Percentiles rank a stretch among this genome's conserved stretches.
Conservation (phyloP, 1,284 basidiomycete species). For the Apiotrichum gracile region DNA sequence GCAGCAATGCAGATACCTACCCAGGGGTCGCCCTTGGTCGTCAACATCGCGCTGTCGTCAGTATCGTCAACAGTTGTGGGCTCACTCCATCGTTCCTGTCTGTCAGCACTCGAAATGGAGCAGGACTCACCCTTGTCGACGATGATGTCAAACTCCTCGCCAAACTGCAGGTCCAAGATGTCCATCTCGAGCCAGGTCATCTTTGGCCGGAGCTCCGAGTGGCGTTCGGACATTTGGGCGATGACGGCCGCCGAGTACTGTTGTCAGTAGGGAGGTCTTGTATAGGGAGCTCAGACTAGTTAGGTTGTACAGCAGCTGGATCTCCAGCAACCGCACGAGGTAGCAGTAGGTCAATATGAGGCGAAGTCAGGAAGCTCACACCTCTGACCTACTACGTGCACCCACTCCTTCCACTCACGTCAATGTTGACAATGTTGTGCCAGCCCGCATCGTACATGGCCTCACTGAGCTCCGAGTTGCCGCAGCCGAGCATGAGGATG, state of each 20-base stretch:
- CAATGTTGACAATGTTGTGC: slow-evolving; percentile 73
- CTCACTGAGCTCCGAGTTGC: slow-evolving; percentile 65
- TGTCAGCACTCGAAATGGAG: not conserved
- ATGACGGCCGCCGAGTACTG: slow-evolving; percentile 78
- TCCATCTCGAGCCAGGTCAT: slow-evolving; percentile 92
- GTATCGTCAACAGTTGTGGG: not conserved
- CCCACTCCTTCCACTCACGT: no score
- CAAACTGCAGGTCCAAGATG: slow-evolving; percentile 66
- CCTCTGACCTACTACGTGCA: no score
- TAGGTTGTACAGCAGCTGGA: no score
- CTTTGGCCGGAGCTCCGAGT: slow-evolving; percentile 55
- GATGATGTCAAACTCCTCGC: slow-evolving; percentile 70
- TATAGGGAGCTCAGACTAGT: not conserved
- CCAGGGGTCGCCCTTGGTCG: slow-evolving; percentile 81
- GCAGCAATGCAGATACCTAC: slow-evolving; percentile 49
- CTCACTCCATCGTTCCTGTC: slow-evolving; percentile 71
- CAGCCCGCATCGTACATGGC: slow-evolving; percentile 85
- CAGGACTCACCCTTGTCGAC: slow-evolving; percentile 72
- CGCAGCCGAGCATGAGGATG: slow-evolving; percentile 85
- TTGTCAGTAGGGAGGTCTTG: not conserved
- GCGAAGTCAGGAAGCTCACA: no score
- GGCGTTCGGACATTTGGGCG: slow-evolving; percentile 66
- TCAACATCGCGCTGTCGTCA: slow-evolving; percentile 66
- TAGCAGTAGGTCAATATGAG: no score
- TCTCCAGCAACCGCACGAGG: no score